phyloP scores from a whole-genome alignment of 192 early-diverging fungal genomes.

The Entomortierella chlamydospora region DNA sequence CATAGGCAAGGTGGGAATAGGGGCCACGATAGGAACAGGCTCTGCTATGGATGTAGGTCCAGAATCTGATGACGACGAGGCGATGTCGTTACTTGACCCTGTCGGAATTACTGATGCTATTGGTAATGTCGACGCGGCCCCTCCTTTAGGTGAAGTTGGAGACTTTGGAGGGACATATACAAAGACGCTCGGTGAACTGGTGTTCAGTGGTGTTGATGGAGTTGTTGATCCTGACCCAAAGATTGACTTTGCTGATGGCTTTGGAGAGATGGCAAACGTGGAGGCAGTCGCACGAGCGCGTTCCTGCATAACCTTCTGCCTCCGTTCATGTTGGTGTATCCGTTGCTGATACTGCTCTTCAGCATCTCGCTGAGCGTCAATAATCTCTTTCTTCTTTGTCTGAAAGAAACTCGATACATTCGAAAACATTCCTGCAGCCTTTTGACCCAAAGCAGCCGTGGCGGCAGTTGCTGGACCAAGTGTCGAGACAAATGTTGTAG shows the following conservation, averaged over 20 bases:
- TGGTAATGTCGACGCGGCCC: background rate
- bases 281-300: slow-evolving; percentile 42
- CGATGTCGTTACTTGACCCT: background rate
- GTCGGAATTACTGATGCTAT: background rate
- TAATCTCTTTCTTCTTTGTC: slow-evolving; percentile 58
- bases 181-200: background rate
- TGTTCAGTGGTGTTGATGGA: background rate
- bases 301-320: slow-evolving; percentile 44
- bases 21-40: slow-evolving; percentile 9
- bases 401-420: slow-evolving; percentile 62
- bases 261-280: slow-evolving; percentile 25
- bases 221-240: background rate
- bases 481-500: slow-evolving; percentile 7
- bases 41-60: too few relatives aligned
- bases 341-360: slow-evolving; percentile 51
- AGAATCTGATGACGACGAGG: background rate
- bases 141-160: background rate
- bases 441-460: slow-evolving; percentile 54
- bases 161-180: slow-evolving; percentile 31
- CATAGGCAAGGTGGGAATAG: slow-evolving; percentile 11
- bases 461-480: slow-evolving; percentile 48
- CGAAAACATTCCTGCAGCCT: slow-evolving; percentile 60
- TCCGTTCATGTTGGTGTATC: slow-evolving; percentile 48
- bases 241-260: background rate
- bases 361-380: slow-evolving; percentile 57